These are phyloP conservation scores for Filosporella fistucella DNA, from an alignment of 495 filamentous ascomycete species.

Conservation along the genomic window DNA sequence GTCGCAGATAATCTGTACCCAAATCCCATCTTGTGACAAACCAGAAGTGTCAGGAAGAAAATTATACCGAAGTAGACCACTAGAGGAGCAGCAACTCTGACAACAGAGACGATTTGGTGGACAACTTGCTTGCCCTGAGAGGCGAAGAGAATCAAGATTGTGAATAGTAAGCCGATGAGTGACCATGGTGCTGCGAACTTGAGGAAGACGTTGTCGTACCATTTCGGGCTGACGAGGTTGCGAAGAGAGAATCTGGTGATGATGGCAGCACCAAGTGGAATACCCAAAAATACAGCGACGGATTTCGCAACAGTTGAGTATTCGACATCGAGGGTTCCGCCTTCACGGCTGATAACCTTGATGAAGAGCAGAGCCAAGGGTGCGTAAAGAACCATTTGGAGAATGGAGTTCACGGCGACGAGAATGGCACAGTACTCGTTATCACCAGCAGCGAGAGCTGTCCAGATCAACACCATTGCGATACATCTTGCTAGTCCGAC, in stretches of 20 bases:
- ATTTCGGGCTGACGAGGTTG: conserved; percentile 42
- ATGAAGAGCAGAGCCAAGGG: conserved; percentile 79
- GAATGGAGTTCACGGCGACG: conserved; percentile 79
- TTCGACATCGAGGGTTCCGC: conserved; percentile 14
- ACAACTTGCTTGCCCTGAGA: conserved; percentile 76
- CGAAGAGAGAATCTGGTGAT: conserved; percentile 65
- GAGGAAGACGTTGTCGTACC: conserved; percentile 70
- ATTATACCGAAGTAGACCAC: conserved; percentile 75
- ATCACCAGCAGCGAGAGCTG: conserved; percentile 71
- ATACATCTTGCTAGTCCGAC: conserved; percentile 79
- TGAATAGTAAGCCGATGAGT: conserved; percentile 79
- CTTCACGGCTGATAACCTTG: conserved; percentile 51
- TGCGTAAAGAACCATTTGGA: conserved; percentile 85
- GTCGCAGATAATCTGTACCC: conserved; percentile 68
- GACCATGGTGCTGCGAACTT: conserved; percentile 67
- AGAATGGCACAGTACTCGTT: conserved; percentile 85
- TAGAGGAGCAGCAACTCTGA: conserved; percentile 75
- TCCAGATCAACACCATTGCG: conserved; percentile 86
- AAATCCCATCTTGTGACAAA: conserved; percentile 59
- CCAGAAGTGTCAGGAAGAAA: conserved; percentile 63
- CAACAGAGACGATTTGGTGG: conserved; percentile 76
- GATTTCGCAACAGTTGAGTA: conserved; percentile 73
- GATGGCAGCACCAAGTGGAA: conserved; percentile 76
- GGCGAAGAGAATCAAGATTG: conserved; percentile 81
- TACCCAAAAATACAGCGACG: conserved; percentile 82